A percentile compares a stretch with the other conserved stretches of the same genome.
phyloP scores from a whole-genome alignment of 2,329 filamentous ascomycete genomes.

The Didymella sp. region DNA sequence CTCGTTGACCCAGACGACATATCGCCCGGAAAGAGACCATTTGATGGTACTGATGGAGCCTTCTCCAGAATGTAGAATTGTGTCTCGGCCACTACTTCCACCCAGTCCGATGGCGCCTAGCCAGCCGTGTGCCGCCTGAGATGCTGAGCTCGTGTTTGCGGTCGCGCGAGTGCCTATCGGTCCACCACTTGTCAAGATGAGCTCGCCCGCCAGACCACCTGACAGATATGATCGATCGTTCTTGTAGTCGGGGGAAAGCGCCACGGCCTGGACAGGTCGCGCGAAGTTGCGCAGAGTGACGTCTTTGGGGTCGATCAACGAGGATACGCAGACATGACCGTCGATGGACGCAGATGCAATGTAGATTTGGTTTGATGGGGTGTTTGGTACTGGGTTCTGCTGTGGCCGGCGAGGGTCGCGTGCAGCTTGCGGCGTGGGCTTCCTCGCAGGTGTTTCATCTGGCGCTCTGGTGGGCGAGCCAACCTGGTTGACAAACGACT shows the following conservation, averaged over 20 bases:
- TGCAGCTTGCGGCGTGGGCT: conserved; percentile 29
- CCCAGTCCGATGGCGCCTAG: conserved; percentile 86
- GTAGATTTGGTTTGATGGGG: conserved; percentile 87
- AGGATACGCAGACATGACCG: conserved; percentile 92
- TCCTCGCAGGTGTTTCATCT: conserved; percentile 52
- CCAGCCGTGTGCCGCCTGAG: conserved; percentile 87
- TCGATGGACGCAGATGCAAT: conserved; percentile 94
- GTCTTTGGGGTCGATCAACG: conserved; percentile 85
- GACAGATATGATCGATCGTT: conserved; percentile 88
- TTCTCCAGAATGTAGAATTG: conserved; percentile 87
- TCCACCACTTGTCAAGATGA: conserved; percentile 85
- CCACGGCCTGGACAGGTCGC: conserved; percentile 87
- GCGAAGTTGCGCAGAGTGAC: conserved; percentile 93
- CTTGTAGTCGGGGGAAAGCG: conserved; percentile 93
- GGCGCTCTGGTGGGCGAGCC: conserved; percentile 27
- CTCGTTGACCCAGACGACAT: conserved; percentile 94
- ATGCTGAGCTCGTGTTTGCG: conserved; percentile 86
- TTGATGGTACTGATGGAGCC: conserved; percentile 90
- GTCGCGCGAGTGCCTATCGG: conserved; percentile 78
- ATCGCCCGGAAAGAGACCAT: conserved; percentile 92
- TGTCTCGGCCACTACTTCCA: conserved; percentile 80
- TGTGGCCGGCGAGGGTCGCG: conserved; percentile 59
- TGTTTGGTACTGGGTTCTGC: conserved; percentile 70
- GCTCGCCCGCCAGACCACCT: conserved; percentile 83
- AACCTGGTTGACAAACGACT: conserved; percentile 46